These are phyloP conservation scores for Funneliformis mosseae DNA, from an alignment of 192 early-diverging fungal genomes.

Conservation along the genomic window DNA sequence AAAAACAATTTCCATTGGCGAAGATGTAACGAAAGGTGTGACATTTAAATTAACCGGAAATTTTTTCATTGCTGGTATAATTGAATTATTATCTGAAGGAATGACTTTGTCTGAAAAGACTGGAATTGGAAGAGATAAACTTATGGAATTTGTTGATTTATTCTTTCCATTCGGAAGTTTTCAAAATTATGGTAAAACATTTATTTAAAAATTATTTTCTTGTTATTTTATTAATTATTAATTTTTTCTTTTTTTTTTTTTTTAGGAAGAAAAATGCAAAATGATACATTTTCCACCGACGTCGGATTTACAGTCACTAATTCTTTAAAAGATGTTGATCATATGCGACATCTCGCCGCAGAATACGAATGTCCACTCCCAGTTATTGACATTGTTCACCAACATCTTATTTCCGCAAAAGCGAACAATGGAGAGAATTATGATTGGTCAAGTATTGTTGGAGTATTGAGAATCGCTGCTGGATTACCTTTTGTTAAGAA, in stretches of 20 bases:
- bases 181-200: conserved; percentile 48
- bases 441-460: neutral
- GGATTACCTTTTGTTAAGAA: neutral
- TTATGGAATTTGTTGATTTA: conserved; percentile 53
- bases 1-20: conserved; percentile 51
- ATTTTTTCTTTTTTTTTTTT: neutral
- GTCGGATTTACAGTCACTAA: conserved; percentile 45
- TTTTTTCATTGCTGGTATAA: conserved; percentile 57
- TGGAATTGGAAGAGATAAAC: conserved; percentile 52
- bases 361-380: neutral
- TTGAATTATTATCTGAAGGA: conserved; percentile 68
- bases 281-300: conserved; percentile 40
- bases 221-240: neutral
- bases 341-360: neutral
- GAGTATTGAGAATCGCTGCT: neutral
- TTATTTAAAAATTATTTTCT: neutral
- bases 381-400: neutral
- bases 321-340: conserved; percentile 48
- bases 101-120: conserved; percentile 57
- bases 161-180: conserved; percentile 53
- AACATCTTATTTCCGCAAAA: neutral
- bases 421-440: neutral
- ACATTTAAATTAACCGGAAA: conserved; percentile 70
- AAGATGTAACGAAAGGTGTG: conserved; percentile 46
- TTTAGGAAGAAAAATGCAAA: conserved; percentile 40